Base-by-base conservation (phyloP, 2,329 filamentous ascomycete genomes). In the Parafenestella ontariensis region DNA sequence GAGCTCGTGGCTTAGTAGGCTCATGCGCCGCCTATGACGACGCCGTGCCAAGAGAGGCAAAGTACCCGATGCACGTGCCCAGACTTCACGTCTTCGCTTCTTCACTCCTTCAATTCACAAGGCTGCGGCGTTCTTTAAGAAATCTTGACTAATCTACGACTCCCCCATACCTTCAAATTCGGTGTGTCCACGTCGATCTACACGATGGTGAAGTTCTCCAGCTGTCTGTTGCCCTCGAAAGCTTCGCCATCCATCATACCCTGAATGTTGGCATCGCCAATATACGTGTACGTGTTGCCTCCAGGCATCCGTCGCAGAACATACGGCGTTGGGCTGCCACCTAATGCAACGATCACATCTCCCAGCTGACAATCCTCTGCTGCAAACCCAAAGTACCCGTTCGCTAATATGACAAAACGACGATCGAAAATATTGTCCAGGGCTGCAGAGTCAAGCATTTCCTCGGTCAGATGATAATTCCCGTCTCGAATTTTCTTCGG, bases 21-120 rank as follows among this genome's bases (percentile, higher is more conserved):
- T 42, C 44, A 39, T 39, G 36, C 42, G 39, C 51, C 49, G 51
- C 51, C 49, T 54, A 57, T 54, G 56, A 61, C 58, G 58, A 61
- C 52, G 58, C 54, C 54, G 54, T 52, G 51, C 54, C 51, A 57
- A 57, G 54, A 54, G 51, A 42, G 52, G 43, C 33, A 40, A 23
- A 40, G 11, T 21, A 24, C 37, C 37, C 37, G 37, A 23, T 8
- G 37, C 37, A 40, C 37, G 37, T 40, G 37, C n/a, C n/a, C n/a
- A n/a, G n/a, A n/a, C 37, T 21, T n/a, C 15, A 5, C 37, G n/a
- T n/a, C n/a, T n/a, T n/a, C n/a, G n/a, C n/a, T n/a, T n/a, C n/a
- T n/a, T n/a, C n/a, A n/a, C n/a, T n/a, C n/a, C n/a, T n/a, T n/a
- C n/a, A n/a, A n/a, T 20, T 39, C 36, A 21, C 36, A 18, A 11